Conservation (phyloP, 352 stramenopile genomes). For the Phytophthora pini region DNA sequence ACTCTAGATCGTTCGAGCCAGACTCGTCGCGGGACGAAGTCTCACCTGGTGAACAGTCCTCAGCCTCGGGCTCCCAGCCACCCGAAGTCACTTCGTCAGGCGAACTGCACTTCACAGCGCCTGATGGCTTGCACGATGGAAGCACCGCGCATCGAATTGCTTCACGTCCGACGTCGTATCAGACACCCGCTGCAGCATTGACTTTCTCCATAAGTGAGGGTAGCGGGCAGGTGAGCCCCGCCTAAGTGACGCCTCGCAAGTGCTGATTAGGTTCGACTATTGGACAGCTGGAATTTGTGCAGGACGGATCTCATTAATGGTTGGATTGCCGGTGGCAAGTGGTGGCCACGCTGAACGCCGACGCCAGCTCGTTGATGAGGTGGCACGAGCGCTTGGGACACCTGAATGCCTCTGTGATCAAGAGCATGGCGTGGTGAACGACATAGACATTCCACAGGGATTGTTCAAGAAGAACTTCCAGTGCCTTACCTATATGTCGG, state of each 20-base stretch:
- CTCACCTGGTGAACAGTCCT: too few relatives aligned
- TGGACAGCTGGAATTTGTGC: background rate
- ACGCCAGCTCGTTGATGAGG: background rate
- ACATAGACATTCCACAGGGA: background rate
- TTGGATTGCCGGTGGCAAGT: background rate
- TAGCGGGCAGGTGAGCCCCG: too few relatives aligned
- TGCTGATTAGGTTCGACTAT: background rate
- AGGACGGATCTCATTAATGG: background rate
- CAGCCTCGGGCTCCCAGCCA: too few relatives aligned
- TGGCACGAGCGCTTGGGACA: background rate
- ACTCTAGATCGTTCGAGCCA: too few relatives aligned
- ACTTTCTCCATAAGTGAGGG: too few relatives aligned
- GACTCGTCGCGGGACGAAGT: too few relatives aligned
- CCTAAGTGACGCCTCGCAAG: background rate
- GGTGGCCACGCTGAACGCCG: background rate
- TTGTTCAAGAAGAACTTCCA: slow-evolving; percentile 5
- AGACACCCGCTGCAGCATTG: too few relatives aligned
- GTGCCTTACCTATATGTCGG: background rate
- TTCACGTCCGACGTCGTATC: too few relatives aligned
- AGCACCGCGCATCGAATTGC: too few relatives aligned
- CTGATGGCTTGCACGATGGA: too few relatives aligned
- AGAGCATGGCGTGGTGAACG: background rate
- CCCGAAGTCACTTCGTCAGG: too few relatives aligned
- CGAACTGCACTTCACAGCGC: too few relatives aligned
- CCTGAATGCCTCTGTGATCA: background rate